phyloP scores from a whole-genome alignment of 2,329 filamentous ascomycete genomes.

The Penicillium sp. region DNA sequence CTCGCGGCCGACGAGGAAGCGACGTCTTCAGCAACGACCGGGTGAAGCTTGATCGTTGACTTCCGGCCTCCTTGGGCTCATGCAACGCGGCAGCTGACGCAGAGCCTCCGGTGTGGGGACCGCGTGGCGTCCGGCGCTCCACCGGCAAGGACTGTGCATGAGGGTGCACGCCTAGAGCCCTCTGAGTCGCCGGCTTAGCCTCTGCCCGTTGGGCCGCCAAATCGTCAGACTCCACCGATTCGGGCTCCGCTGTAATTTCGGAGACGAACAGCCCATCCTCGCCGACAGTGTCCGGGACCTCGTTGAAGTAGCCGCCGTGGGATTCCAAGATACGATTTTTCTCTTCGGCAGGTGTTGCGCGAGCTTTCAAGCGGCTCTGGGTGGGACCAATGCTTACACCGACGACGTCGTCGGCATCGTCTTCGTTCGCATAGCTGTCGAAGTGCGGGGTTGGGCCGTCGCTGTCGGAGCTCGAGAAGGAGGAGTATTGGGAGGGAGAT shows the following conservation, averaged over 20 bases:
- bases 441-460: slow-evolving; percentile 23
- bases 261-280: slow-evolving; percentile 31
- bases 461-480: slow-evolving; percentile 34
- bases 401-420: slow-evolving; percentile 46
- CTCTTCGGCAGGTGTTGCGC: slow-evolving; percentile 58
- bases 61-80: slow-evolving; percentile 15
- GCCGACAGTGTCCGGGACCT: slow-evolving; percentile 33
- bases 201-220: not conserved
- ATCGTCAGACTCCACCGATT: slow-evolving; percentile 17
- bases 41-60: slow-evolving; percentile 33
- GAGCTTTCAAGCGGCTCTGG: slow-evolving; percentile 58
- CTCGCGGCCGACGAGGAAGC: slow-evolving; percentile 34
- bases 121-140: slow-evolving; percentile 13
- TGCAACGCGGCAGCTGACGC: not conserved
- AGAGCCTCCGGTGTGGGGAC: slow-evolving; percentile 15
- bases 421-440: slow-evolving; percentile 29
- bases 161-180: slow-evolving; percentile 9
- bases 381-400: slow-evolving; percentile 60
- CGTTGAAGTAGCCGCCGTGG: slow-evolving; percentile 50
- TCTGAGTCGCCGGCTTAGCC: not conserved
- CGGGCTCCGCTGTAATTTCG: slow-evolving; percentile 36
- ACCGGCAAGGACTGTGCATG: slow-evolving; percentile 1
- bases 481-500: slow-evolving; percentile 21
- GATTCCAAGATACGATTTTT: slow-evolving; percentile 58
- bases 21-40: slow-evolving; percentile 35